These are phyloP conservation scores for Diphasiastrum complanatum DNA, from an alignment of 83 land plant genomes.

Conservation along the genomic window DNA sequence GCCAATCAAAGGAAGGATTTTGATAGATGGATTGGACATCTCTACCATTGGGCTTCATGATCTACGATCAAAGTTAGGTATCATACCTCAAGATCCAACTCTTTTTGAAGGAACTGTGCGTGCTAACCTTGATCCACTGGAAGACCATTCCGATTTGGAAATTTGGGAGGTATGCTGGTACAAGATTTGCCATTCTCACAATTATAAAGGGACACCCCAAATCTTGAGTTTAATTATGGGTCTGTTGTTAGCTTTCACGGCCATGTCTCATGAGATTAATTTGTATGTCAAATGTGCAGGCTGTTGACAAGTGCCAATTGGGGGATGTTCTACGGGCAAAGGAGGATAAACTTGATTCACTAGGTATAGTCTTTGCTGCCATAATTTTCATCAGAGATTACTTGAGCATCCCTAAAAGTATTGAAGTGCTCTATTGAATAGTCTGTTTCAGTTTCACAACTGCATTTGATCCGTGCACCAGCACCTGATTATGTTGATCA, in stretches of 20 bases:
- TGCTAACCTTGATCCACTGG: constrained; percentile 81
- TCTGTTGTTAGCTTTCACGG: not conserved
- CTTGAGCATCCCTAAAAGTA: not conserved
- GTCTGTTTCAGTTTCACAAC: not conserved
- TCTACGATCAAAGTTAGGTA: constrained; percentile 60
- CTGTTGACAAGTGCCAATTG: constrained; percentile 82
- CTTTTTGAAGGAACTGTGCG: constrained; percentile 83
- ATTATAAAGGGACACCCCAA: too few species aligned
- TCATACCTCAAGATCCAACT: constrained; percentile 88
- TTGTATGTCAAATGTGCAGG: constrained; percentile 37
- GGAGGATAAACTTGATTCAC: constrained; percentile 54
- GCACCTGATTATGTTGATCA: not conserved
- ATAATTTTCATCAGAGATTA: not conserved
- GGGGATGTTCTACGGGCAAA: constrained; percentile 51
- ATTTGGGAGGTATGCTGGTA: constrained; percentile 59
- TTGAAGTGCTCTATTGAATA: not conserved
- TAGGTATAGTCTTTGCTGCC: constrained; percentile 32
- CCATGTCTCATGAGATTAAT: not conserved
- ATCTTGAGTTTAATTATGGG: too few species aligned
- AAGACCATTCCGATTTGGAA: constrained; percentile 64
- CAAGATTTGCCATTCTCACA: not conserved
- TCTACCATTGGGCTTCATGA: constrained; percentile 77
- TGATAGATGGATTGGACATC: constrained; percentile 71
- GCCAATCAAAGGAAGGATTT: constrained; percentile 53
- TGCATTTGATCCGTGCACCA: not conserved